Base-by-base conservation (phyloP, 192 early-diverging fungal genomes). In the Coemansia sp. region DNA sequence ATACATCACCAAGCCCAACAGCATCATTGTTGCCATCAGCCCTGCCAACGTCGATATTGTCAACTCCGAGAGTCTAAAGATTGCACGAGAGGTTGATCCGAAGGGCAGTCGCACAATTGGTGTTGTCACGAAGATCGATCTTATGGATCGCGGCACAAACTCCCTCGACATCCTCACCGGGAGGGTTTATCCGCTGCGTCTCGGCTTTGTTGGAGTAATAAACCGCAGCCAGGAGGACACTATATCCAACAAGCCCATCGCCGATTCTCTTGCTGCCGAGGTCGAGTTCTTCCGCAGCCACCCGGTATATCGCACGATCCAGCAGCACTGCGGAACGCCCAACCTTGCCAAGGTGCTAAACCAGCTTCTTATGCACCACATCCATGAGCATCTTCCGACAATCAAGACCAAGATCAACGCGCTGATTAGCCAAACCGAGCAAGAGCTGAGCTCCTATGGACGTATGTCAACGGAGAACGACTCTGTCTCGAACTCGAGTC, bases 221-320 rank as follows among this genome's bases (percentile, higher is more conserved):
- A 93, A 93, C 72, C 88, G 91, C 63, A 91, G 90, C 77, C 92
- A 93, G 62, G 89, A 91, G 43, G 92, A 92, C 73, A 93, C 91
- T 22, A 62, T 86, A 48, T 81, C 83, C 19, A 89, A 84, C 58
- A 90, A 90, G 70, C 88, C 91, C 5, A 92, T 93, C 83, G 60
- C 77, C 8, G 88, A 91, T 37, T 88, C 92, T 8, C 76, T 92
- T 37, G 81, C 84, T 61, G 71, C 81, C 13, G 92, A 93, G 55
- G 75, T 65, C 7, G 86, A 88, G 19, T 93, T 91, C 46, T 93
- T 93, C 72, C 75, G 84, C 48, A 78, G 74, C 32, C 90, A 93
- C 57, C 87, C 88, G 7, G 88, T 91, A 10, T 93, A 93, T 67
- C 82, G 88, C 48, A 85, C 83, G 16, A 88, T 92, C 59, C 81